Evolutionary conservation across 2,329 filamentous ascomycete genomes (phyloP), one percentile per base, ranked within the genome.

Genomic region (Fusarium praegraminearum): DNA sequence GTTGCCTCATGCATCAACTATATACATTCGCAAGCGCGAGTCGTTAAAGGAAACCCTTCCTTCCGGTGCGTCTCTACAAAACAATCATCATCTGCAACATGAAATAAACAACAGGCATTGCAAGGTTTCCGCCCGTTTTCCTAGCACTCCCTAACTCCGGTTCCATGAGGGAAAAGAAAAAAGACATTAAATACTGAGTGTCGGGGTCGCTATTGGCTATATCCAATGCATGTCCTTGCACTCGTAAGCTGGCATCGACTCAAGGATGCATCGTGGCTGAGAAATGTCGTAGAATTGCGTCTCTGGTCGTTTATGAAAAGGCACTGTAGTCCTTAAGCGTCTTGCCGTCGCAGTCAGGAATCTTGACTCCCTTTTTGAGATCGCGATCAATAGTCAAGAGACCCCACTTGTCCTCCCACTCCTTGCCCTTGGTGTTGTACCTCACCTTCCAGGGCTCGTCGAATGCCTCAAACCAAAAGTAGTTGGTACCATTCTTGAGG

Each of bases 401-500:
- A 12, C 96, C 95, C 95, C 95, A 98, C 78, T 97, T 92, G 78
- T 97, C 93, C 82, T 98, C 95, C 94, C 94, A 98, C 54, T 92
- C 85, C 82, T 95, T 84, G 41, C 85, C 83, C 60, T 80, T 80
- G 7, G 83, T 83, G 78, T 98, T 91, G 81, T 90, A 97, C 20
- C 80, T 76, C 57, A 91, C 83, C 83, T 98, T 98, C 95, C 95
- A 98, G 4, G 94, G 94, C 84, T 98, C 95, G 77, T 98, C 95
- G 78, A 98, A 98, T 12, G 94, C 93, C 77, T 94, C 93, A 78
- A 98, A 98, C 95, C 95, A 98, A 77, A 98, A 98, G 79, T 97
- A 98, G 71, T 97, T 90, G 3, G 94, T 98, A 46, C 90, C 91
- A 75, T 97, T 97, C 26, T 83, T 83, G 67, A 98, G 81, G 13